These are phyloP conservation scores for Ophiostoma novo-ulmi DNA, from an alignment of 2,329 filamentous ascomycete genomes.

Conservation along the genomic window DNA sequence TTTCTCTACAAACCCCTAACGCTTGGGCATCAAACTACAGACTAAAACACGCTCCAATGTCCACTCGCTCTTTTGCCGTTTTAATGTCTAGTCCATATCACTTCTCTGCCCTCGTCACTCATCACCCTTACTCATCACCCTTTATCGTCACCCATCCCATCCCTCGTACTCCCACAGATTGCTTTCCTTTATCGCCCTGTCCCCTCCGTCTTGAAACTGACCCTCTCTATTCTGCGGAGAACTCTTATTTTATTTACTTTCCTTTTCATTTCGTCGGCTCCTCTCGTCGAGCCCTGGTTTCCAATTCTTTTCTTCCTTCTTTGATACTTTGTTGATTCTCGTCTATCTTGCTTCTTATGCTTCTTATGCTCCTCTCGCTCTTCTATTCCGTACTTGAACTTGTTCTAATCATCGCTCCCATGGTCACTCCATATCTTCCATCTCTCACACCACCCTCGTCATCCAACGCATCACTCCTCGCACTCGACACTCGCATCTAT, in stretches of 20 bases:
- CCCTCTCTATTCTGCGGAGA: conserved; percentile 8
- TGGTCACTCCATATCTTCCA: not conserved
- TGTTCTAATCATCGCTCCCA: not conserved
- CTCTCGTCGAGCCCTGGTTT: not conserved
- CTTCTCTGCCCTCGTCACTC: no score
- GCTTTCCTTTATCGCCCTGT: conserved; percentile 3
- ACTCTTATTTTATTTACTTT: not conserved
- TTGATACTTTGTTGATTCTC: not conserved
- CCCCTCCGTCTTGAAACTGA: conserved; percentile 12
- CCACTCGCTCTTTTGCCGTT: not conserved
- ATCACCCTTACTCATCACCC: not conserved
- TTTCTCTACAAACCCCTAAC: conserved; percentile 5
- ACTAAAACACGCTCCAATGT: conserved; percentile 1
- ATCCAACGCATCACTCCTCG: not conserved
- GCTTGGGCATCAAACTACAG: conserved; percentile 8
- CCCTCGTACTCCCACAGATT: not conserved
- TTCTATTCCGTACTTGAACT: not conserved
- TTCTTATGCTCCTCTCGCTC: not conserved
- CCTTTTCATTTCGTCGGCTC: not conserved
- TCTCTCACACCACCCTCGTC: not conserved
- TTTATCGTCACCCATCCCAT: not conserved
- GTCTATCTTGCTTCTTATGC: not conserved
- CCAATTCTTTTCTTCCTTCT: not conserved
- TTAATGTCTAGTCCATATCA: no score
- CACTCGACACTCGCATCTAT: not conserved